These are phyloP conservation scores for Aureobasidium sp. DNA, from an alignment of 2,329 filamentous ascomycete species.

Conservation along the genomic window DNA sequence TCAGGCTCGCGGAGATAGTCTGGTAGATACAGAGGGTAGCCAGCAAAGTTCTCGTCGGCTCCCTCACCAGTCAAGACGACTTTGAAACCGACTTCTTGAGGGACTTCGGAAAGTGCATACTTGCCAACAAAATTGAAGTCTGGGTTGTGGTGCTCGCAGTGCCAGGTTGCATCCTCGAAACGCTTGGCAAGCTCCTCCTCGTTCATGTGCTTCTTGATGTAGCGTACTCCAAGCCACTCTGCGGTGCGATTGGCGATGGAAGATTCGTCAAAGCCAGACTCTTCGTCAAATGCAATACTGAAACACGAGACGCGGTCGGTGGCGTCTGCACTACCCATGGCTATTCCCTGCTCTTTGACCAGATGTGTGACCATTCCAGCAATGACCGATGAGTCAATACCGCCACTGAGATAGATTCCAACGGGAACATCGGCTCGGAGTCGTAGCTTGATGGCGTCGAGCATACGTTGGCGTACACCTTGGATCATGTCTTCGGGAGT, in stretches of 20 bases:
- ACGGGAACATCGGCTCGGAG: constrained; percentile 50
- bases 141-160: constrained; percentile 36
- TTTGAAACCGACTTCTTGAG: constrained; percentile 40
- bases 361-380: constrained; percentile 49
- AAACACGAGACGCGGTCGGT: constrained; percentile 38
- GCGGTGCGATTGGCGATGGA: constrained; percentile 40
- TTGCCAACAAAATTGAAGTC: constrained; percentile 48
- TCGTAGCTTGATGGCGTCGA: constrained; percentile 46
- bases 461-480: constrained; percentile 40
- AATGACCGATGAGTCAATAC: constrained; percentile 48
- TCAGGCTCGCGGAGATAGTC: constrained; percentile 45
- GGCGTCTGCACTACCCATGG: constrained; percentile 37
- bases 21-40: constrained; percentile 39
- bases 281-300: constrained; percentile 43
- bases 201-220: constrained; percentile 34
- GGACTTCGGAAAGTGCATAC: constrained; percentile 37
- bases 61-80: constrained; percentile 42
- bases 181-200: constrained; percentile 35
- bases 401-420: constrained; percentile 48
- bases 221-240: constrained; percentile 38
- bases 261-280: constrained; percentile 43
- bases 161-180: constrained; percentile 38
- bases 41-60: constrained; percentile 45
- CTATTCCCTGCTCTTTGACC: constrained; percentile 36
- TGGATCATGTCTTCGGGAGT: constrained; percentile 43